phyloP scores from a whole-genome alignment of 176 grass and related monocot genomes.

The Eremochloa ophiuroides region DNA sequence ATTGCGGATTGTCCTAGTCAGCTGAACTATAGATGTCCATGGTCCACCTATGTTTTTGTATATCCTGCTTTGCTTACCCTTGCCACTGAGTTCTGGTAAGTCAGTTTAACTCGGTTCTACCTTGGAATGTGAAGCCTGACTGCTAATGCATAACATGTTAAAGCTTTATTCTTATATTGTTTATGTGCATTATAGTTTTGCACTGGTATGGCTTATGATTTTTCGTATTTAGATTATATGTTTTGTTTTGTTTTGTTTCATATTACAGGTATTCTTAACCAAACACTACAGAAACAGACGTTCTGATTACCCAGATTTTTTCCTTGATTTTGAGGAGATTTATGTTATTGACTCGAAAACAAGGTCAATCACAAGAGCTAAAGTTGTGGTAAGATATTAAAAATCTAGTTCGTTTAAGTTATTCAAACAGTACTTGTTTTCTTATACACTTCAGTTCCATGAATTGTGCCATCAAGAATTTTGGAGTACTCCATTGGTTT shows the following conservation, averaged over 20 bases:
- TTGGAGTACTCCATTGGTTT: not conserved
- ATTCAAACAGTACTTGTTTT: not conserved
- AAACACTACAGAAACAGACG: conserved; percentile 93
- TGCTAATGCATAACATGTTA: conserved; percentile 1
- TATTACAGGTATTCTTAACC: conserved; percentile 82
- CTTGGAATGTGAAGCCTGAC: not conserved
- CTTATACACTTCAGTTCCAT: not conserved
- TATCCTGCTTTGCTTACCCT: not conserved
- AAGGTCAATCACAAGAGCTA: conserved; percentile 80
- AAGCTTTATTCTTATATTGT: not conserved
- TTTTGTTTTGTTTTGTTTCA: not conserved
- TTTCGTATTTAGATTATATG: not conserved
- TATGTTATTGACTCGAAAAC: conserved; percentile 95
- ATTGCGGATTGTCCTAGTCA: no score
- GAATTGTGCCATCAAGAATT: not conserved
- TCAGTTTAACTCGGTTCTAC: not conserved
- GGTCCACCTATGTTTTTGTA: not conserved
- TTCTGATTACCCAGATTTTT: conserved; percentile 60
- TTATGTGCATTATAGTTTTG: not conserved
- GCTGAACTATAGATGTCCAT: not conserved
- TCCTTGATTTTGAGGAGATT: conserved; percentile 97
- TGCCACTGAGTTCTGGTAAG: not conserved
- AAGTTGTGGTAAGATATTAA: conserved; percentile 71
- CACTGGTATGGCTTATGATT: not conserved
- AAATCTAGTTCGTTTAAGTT: not conserved